A percentile compares a stretch with the other conserved stretches of the same genome.
Conservation (phyloP, 2,329 filamentous ascomycete genomes). For the Alternaria sp. region DNA sequence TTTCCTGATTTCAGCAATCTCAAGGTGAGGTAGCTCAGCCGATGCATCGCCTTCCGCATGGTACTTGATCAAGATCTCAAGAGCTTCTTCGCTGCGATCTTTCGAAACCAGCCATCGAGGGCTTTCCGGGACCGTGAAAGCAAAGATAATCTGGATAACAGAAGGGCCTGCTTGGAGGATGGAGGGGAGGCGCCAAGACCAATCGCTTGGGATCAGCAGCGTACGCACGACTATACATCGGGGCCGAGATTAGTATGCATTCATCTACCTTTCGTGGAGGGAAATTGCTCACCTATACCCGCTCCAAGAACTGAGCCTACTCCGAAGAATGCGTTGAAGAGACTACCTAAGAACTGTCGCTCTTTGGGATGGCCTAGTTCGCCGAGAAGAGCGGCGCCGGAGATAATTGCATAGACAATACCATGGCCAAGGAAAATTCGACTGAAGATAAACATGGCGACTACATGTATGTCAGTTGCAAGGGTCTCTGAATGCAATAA, state of each 20-base stretch:
- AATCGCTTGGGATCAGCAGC: constrained; percentile 62
- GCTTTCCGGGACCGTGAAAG: constrained; percentile 68
- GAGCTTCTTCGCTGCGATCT: constrained; percentile 67
- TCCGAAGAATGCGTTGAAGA: constrained; percentile 74
- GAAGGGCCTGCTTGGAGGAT: constrained; percentile 69
- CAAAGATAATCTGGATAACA: constrained; percentile 66
- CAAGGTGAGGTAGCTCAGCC: constrained; percentile 65
- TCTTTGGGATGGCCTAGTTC: constrained; percentile 74
- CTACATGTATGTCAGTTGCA: constrained; percentile 12
- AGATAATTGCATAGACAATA: constrained; percentile 68
- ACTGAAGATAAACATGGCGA: constrained; percentile 62
- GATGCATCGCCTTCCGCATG: constrained; percentile 66
- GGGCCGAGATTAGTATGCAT: neutral
- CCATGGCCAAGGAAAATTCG: constrained; percentile 71
- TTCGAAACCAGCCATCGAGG: constrained; percentile 70
- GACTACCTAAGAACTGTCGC: constrained; percentile 67
- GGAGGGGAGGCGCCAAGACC: constrained; percentile 72
- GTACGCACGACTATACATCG: constrained; percentile 62
- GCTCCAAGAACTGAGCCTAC: constrained; percentile 63
- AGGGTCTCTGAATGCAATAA: too few species aligned
- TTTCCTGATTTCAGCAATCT: constrained; percentile 70
- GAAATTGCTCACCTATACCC: constrained; percentile 50
- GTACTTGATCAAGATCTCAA: constrained; percentile 66
- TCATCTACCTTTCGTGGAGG: neutral
- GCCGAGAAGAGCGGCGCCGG: constrained; percentile 67